phyloP scores from a whole-genome alignment of 1,284 basidiomycete genomes.

The Amylostereum areolatum region DNA sequence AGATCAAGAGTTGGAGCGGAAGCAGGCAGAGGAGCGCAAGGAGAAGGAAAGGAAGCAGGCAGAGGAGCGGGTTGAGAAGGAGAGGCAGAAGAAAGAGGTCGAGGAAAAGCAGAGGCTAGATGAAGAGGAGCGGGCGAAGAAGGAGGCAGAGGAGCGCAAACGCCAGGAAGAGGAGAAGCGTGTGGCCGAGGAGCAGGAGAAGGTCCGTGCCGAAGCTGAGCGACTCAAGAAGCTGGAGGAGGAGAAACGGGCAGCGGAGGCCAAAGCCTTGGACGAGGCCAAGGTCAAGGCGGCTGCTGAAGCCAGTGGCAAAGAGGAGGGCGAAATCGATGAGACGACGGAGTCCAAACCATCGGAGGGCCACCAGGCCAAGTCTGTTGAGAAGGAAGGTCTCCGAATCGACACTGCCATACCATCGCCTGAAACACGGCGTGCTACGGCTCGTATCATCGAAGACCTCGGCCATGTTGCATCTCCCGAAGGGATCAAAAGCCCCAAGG shows the following conservation, averaged over 20 bases:
- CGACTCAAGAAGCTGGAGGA: slow-evolving; percentile 22
- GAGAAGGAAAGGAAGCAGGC: slow-evolving; percentile 27
- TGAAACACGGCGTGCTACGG: slow-evolving; percentile 55
- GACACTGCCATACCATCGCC: slow-evolving; percentile 41
- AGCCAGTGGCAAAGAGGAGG: slow-evolving; percentile 26
- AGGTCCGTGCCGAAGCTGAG: slow-evolving; percentile 23
- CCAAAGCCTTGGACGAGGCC: slow-evolving; percentile 30
- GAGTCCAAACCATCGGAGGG: slow-evolving; percentile 25
- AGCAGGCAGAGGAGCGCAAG: slow-evolving; percentile 33
- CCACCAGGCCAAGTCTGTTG: slow-evolving; percentile 18
- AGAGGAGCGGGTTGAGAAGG: slow-evolving; percentile 20
- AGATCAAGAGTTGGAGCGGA: slow-evolving; percentile 30
- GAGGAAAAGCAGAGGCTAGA: slow-evolving; percentile 17
- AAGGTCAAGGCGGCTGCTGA: slow-evolving; percentile 20
- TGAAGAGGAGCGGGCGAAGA: slow-evolving; percentile 21
- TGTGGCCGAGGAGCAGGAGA: slow-evolving; percentile 22
- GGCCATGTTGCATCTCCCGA: slow-evolving; percentile 78
- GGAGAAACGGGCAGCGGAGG: slow-evolving; percentile 28
- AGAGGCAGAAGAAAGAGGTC: slow-evolving; percentile 21
- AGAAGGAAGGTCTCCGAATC: slow-evolving; percentile 49
- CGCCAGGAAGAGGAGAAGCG: slow-evolving; percentile 27
- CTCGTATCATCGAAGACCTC: slow-evolving; percentile 82
- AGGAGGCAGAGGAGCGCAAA: slow-evolving; percentile 31
- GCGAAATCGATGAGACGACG: slow-evolving; percentile 31
- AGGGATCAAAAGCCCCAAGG: slow-evolving; percentile 76